phyloP scores from a whole-genome alignment of 2,329 filamentous ascomycete species.

The Lasiodiplodia hormozganensis region DNA sequence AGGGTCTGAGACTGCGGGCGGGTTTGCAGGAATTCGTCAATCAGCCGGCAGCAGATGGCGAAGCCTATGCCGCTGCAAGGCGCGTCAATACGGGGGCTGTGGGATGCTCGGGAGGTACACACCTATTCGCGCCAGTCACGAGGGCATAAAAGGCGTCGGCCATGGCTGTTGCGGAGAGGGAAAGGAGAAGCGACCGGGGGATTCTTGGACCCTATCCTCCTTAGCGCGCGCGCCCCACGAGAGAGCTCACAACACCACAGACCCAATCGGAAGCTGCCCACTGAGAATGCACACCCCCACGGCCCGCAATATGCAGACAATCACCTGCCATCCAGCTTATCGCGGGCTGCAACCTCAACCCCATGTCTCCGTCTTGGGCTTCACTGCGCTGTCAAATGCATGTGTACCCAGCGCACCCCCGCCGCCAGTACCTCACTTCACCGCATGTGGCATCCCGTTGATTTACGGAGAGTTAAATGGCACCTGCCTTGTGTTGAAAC shows the following conservation, averaged over 20 bases:
- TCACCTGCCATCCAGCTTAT: not conserved
- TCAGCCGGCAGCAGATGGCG: conserved; percentile 80
- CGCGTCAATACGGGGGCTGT: not conserved
- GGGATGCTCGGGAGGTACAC: conserved; percentile 33
- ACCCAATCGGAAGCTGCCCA: not conserved
- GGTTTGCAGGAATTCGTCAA: conserved; percentile 83
- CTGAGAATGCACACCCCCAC: not conserved
- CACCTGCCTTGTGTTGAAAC: no score
- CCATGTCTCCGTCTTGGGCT: not conserved
- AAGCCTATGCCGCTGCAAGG: conserved; percentile 79
- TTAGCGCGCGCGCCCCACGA: not conserved
- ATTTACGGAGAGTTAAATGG: not conserved
- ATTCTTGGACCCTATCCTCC: not conserved
- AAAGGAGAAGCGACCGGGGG: conserved; percentile 4
- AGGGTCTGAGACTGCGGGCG: conserved; percentile 73
- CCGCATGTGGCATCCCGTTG: not conserved
- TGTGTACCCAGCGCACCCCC: not conserved
- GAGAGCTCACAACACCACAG: no score
- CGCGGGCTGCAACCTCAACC: not conserved
- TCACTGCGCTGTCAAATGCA: not conserved
- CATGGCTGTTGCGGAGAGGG: conserved; percentile 9
- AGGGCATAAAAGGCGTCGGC: conserved; percentile 61
- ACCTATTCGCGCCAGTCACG: conserved; percentile 89
- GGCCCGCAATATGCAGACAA: not conserved
- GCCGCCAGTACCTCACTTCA: not conserved